Conservation (phyloP, 1,284 basidiomycete genomes). For the Apiotrichum mycotoxinovorans region DNA sequence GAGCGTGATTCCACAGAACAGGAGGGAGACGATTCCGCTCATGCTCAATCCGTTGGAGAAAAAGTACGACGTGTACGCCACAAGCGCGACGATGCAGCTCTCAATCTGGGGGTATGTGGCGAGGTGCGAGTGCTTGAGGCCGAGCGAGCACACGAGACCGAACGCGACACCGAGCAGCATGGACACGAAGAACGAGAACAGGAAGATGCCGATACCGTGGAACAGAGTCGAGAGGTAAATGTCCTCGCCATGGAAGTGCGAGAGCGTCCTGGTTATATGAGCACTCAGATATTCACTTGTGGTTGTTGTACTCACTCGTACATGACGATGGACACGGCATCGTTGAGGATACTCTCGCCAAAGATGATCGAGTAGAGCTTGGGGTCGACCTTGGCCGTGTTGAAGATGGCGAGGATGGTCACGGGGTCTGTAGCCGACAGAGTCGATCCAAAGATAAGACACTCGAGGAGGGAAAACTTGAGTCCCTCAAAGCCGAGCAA, state of each 20-base stretch:
- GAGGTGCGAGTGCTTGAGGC: conserved; percentile 92
- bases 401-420: conserved; percentile 97
- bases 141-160: conserved; percentile 81
- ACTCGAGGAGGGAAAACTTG: conserved; percentile 74
- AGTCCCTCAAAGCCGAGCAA: conserved; percentile 84
- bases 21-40: conserved; percentile 95
- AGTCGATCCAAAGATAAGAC: conserved; percentile 93
- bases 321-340: conserved; percentile 99
- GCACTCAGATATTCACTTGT: conserved; percentile 53
- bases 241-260: conserved; percentile 80
- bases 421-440: conserved; percentile 97
- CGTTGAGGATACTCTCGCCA: conserved; percentile 93
- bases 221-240: conserved; percentile 86
- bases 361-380: conserved; percentile 98
- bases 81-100: conserved; percentile 87
- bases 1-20: conserved; percentile 98
- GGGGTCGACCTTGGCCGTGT: conserved; percentile 97
- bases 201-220: conserved; percentile 92
- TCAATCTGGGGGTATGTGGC: conserved; percentile 85
- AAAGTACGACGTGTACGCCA: conserved; percentile 97
- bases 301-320: conserved; percentile 62
- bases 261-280: conserved; percentile 60
- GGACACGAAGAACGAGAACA: conserved; percentile 88
- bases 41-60: conserved; percentile 92
- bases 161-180: conserved; percentile 91